phyloP scores from a whole-genome alignment of 306 rosid species.

The Cicer bijugum region DNA sequence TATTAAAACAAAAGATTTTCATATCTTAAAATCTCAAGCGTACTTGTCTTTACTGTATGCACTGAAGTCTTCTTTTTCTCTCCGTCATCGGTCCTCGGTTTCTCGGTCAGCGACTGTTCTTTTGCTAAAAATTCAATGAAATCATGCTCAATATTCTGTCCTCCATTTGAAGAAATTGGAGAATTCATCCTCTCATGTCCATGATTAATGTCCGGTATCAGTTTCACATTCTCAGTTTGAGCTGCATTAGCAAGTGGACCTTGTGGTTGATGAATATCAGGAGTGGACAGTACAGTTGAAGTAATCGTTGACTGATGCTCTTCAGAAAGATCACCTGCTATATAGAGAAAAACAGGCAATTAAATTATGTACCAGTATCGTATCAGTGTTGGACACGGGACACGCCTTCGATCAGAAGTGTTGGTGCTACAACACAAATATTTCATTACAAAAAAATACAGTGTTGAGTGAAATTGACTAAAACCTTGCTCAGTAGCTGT shows the following conservation, averaged over 20 bases:
- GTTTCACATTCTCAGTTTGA: constrained; percentile 3
- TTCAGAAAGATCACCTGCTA: constrained; percentile 35
- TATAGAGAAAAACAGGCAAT: constrained; percentile 8
- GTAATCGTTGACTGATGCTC: constrained; percentile 28
- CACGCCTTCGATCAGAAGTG: too few species aligned
- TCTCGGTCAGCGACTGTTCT: constrained; percentile 17
- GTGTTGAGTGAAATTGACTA: background rate
- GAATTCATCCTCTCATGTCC: constrained; percentile 36
- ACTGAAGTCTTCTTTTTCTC: constrained; percentile 38
- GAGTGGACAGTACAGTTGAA: constrained; percentile 9
- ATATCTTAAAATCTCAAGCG: constrained; percentile 23
- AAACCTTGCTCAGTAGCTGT: constrained; percentile 41
- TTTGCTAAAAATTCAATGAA: background rate
- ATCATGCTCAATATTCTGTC: constrained; percentile 5
- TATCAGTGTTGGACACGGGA: too few species aligned
- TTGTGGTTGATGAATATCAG: constrained; percentile 37
- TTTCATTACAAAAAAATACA: background rate
- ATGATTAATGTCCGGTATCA: background rate
- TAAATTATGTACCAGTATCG: background rate
- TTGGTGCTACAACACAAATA: background rate
- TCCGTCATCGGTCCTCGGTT: background rate
- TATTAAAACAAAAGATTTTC: constrained; percentile 9
- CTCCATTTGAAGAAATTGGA: constrained; percentile 35
- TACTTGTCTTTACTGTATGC: constrained; percentile 39
- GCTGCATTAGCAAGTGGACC: constrained; percentile 29